Conservation (phyloP, 345 rosid genomes). For the Triadica sebifera region DNA sequence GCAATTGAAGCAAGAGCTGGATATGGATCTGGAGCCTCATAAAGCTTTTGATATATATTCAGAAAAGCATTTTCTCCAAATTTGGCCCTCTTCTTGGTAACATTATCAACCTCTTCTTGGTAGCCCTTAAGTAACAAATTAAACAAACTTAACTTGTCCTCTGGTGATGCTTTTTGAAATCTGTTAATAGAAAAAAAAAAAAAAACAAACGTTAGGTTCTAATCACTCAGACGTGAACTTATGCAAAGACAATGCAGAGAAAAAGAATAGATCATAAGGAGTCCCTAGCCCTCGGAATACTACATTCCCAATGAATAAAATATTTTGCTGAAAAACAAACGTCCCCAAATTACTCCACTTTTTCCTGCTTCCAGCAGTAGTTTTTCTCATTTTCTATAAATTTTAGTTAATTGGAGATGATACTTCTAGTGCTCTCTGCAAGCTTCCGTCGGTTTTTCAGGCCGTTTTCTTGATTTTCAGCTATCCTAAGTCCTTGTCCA, state of each 20-base stretch:
- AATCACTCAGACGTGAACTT: not conserved
- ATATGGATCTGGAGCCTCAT: constrained; percentile 99
- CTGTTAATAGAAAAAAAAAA: constrained; percentile 38
- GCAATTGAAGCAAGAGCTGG: constrained; percentile 90
- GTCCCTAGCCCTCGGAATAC: not conserved
- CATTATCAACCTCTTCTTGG: constrained; percentile 99
- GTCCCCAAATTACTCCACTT: not conserved
- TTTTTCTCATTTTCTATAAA: not conserved
- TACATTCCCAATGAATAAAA: not conserved
- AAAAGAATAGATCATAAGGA: too few relatives aligned
- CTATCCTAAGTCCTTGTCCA: constrained; percentile 92
- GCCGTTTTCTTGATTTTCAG: constrained; percentile 96
- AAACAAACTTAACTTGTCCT: constrained; percentile 80
- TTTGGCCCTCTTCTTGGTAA: constrained; percentile 98
- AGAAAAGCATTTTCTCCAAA: constrained; percentile 97
- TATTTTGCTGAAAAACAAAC: not conserved
- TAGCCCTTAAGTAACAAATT: constrained; percentile 89
- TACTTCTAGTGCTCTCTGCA: constrained; percentile 98
- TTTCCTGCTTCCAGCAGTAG: not conserved
- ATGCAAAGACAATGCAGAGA: constrained; percentile 5
- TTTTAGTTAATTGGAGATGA: not conserved
- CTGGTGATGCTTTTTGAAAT: constrained; percentile 92
- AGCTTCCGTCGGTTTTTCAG: constrained; percentile 92
- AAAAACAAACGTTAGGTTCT: not conserved
- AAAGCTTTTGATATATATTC: constrained; percentile 92